phyloP scores from a whole-genome alignment of 2,329 filamentous ascomycete genomes.

The Apiospora koreana region DNA sequence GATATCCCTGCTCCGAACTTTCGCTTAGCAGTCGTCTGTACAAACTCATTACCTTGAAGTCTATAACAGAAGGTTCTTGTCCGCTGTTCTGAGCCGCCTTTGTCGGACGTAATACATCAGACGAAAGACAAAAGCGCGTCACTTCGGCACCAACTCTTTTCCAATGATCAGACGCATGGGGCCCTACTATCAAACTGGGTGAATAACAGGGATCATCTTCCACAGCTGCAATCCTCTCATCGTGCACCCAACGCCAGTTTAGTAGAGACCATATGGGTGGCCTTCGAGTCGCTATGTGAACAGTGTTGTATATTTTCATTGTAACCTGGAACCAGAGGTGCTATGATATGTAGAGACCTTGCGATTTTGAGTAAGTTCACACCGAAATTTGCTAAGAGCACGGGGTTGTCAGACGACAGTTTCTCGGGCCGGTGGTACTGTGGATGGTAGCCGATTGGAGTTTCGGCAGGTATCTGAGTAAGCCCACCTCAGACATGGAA shows the following conservation, averaged over 20 bases:
- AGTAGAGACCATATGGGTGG: too few species aligned
- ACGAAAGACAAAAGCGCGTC: background rate
- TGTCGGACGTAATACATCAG: background rate
- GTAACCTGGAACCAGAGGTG: too few species aligned
- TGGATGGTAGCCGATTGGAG: background rate
- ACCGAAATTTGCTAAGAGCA: background rate
- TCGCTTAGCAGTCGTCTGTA: background rate
- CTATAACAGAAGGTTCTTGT: background rate
- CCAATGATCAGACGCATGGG: background rate
- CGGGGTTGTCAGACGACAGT: background rate
- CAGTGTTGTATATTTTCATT: background rate
- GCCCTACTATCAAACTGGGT: background rate
- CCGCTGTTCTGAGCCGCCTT: background rate
- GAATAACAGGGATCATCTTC: background rate
- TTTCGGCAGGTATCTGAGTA: background rate
- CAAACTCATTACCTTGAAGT: background rate
- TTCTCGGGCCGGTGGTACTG: background rate
- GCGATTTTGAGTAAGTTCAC: background rate
- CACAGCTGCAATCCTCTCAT: background rate
- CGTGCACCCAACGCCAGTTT: too few species aligned
- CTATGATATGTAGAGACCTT: background rate
- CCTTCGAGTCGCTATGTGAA: background rate
- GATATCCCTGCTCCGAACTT: too few species aligned
- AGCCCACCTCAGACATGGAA: background rate
- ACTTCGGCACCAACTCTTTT: background rate